Evolutionary conservation across 176 grass and related monocot species (phyloP).

Genomic region (Raddia distichophylla): DNA sequence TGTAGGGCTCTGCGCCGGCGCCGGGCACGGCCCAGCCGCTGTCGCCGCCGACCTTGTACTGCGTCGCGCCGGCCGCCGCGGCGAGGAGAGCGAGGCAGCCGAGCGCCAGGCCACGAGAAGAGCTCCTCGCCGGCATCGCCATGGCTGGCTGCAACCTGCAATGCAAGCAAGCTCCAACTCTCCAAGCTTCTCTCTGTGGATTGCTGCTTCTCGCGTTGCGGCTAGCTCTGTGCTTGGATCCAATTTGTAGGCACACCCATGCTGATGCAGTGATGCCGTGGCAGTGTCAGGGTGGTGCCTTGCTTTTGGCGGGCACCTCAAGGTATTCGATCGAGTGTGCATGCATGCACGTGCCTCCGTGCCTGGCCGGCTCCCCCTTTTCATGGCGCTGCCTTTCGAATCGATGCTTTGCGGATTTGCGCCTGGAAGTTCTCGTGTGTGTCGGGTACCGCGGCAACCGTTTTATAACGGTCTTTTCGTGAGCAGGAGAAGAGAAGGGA

Average conservation of each 20-base stretch:
- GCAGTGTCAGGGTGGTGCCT: constrained; percentile 2
- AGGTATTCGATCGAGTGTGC: background rate
- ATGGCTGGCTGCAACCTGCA: constrained; percentile 27
- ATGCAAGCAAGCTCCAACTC: no score
- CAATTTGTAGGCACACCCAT: constrained; percentile 42
- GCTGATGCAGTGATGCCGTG: background rate
- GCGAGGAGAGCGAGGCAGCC: constrained; percentile 30
- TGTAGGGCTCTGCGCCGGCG: constrained; percentile 52
- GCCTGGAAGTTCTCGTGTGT: background rate
- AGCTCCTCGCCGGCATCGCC: constrained; percentile 40
- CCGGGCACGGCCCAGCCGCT: constrained; percentile 63
- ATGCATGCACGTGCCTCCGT: constrained; percentile 25
- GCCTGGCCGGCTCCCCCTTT: constrained; percentile 40
- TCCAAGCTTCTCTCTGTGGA: background rate
- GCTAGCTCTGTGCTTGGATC: no score
- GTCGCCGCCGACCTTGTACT: constrained; percentile 71
- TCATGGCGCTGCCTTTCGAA: constrained; percentile 39
- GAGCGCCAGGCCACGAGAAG: constrained; percentile 1
- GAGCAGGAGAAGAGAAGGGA: no score
- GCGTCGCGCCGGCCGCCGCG: constrained; percentile 44
- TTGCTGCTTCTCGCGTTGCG: no score
- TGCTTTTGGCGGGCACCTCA: constrained; percentile 42
- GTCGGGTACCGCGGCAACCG: no score
- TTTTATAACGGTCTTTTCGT: no score
- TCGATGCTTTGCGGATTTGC: constrained; percentile 39